Base-by-base conservation (phyloP, 2,329 filamentous ascomycete genomes). In the Grosmannia penicillata region DNA sequence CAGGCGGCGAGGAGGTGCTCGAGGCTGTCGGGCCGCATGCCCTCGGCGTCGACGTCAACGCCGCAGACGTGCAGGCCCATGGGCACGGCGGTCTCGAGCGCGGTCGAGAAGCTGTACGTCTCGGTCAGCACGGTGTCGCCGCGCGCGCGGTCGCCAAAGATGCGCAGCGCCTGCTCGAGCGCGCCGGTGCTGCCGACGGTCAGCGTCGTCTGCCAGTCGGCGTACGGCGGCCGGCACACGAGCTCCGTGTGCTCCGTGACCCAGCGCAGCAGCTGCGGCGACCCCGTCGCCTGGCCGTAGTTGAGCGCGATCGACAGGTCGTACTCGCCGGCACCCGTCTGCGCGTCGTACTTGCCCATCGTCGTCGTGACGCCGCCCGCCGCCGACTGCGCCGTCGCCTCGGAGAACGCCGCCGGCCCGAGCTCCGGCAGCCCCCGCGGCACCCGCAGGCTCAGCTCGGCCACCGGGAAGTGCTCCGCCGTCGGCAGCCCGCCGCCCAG, bases 191-290 rank as follows among this genome's bases (percentile, higher is more conserved):
- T 91, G 38, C 89, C 91, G 29, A 89, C 72, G 3, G 78, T 87
- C 62, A 95, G 68, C 39, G 77, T 78, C 50, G 83, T 83, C 46
- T 74, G 69, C 91, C 91, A 98, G 61, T 98, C 87, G 15, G 78
- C 70, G 55, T 96, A 96, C 0, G 83, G 84, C 14, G 89, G 87
- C 44, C 75, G 69, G 57, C 85, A 83, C 14, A 94, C 76, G 40
- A 96, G 75, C 60, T 98, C 89, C 0, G 87, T 93, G 60, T 96
- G 91, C 63, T 98, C 91, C 0, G 87, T 93, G 36, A 96, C 68
- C 62, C 82, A 96, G 43, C 91, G 78, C 45, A 95, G 64, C 56
- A 98, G 67, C 60, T 94, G 91, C 4, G 85, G 81, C 10, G 84
- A 75, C 15, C 91, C 91, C 15, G 76, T 76, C 8, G 86, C 78